A percentile compares a stretch with the other conserved stretches of the same genome.
Conservation (phyloP, 352 stramenopile genomes). For the Pythium sp. region DNA sequence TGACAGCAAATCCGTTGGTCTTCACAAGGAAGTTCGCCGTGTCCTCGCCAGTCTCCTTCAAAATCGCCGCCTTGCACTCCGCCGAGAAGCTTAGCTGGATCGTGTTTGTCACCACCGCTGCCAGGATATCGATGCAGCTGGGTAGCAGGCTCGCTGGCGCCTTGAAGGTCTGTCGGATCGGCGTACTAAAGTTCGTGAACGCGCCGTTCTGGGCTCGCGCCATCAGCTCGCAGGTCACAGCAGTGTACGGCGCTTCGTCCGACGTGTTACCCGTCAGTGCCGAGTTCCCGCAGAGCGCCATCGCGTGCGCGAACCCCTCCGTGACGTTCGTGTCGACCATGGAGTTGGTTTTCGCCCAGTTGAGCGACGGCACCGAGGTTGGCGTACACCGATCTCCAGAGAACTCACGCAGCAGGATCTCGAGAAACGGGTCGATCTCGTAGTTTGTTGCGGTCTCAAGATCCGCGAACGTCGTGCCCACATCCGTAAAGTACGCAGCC, state of each 20-base stretch:
- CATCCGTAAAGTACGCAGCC: conserved; percentile 21
- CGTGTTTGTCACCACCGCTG: conserved; percentile 37
- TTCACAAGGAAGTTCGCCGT: conserved; percentile 49
- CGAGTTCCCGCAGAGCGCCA: conserved; percentile 49
- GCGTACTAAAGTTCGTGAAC: conserved; percentile 70
- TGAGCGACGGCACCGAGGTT: conserved; percentile 28
- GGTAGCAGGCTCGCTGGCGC: conserved; percentile 40
- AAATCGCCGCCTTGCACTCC: conserved; percentile 42
- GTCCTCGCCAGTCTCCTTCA: conserved; percentile 55
- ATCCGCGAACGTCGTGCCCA: conserved; percentile 32
- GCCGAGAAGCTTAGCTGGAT: conserved; percentile 35
- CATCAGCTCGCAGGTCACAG: conserved; percentile 66
- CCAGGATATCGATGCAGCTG: conserved; percentile 51
- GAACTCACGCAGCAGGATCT: conserved; percentile 57
- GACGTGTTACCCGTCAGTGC: conserved; percentile 32
- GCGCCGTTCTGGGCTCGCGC: conserved; percentile 66
- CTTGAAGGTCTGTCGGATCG: conserved; percentile 54
- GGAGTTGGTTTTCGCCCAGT: conserved; percentile 34
- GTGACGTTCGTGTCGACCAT: conserved; percentile 47
- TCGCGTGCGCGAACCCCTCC: conserved; percentile 42
- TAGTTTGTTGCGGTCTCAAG: conserved; percentile 45
- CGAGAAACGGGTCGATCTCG: conserved; percentile 53
- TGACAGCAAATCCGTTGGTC: conserved; percentile 53
- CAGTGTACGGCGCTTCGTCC: conserved; percentile 43
- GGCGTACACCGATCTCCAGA: conserved; percentile 36